A percentile compares a stretch with the other conserved stretches of the same genome.
These are phyloP conservation scores for Gracilaria vermiculophylla DNA, from an alignment of 23 red algal genomes.

Conservation along the genomic window DNA sequence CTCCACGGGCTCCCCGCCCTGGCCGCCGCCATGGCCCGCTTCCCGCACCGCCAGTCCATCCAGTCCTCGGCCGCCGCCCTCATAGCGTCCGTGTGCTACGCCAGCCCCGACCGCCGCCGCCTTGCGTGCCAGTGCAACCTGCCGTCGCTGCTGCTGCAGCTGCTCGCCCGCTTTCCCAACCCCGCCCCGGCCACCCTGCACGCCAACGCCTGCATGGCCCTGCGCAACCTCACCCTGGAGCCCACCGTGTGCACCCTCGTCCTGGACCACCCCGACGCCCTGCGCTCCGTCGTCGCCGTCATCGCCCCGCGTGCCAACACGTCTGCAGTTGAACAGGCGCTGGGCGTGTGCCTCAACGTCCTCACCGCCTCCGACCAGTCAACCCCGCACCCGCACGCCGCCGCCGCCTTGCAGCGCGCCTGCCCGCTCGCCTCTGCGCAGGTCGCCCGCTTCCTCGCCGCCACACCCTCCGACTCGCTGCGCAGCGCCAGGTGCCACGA, in stretches of 20 bases:
- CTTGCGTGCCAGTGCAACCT: not conserved
- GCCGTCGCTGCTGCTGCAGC: not conserved
- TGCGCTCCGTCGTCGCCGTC: not conserved
- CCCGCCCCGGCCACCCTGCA: not conserved
- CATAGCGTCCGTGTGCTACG: constrained; percentile 40
- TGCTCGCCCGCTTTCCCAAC: not conserved
- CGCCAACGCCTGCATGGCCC: constrained; percentile 35
- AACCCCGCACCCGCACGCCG: not conserved
- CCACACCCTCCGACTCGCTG: not conserved
- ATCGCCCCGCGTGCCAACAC: not conserved
- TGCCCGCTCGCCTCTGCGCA: not conserved
- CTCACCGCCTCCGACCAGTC: not conserved
- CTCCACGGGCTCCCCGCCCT: not conserved
- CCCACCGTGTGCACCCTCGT: not conserved
- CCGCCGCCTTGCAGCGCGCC: no score
- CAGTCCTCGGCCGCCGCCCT: constrained; percentile 6
- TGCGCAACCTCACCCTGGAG: constrained; percentile 33
- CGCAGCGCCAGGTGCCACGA: not conserved
- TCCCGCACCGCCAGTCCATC: constrained; percentile 9
- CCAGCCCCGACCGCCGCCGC: not conserved
- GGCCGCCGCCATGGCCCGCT: not conserved
- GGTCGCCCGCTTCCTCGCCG: not conserved
- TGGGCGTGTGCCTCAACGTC: constrained; percentile 20
- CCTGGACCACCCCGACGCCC: not conserved
- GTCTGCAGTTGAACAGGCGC: constrained; percentile 1